phyloP scores from a whole-genome alignment of 2,329 filamentous ascomycete species.

The Clonostachys solani region DNA sequence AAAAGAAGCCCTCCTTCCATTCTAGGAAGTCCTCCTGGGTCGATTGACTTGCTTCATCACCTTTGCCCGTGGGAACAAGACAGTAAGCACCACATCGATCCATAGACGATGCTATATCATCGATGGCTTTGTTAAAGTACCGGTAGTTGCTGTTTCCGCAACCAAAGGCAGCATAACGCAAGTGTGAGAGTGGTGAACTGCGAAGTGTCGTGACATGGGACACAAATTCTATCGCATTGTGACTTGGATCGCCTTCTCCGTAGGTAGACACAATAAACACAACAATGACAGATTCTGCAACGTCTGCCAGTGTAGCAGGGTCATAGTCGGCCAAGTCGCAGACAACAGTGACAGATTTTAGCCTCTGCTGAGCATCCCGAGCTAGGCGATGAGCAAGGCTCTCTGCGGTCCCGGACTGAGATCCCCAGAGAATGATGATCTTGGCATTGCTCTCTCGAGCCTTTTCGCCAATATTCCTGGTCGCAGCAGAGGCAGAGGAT shows the following conservation, averaged over 20 bases:
- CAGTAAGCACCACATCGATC: background rate
- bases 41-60: background rate
- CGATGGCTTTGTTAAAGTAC: slow-evolving; percentile 90
- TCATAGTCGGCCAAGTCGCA: slow-evolving; percentile 3
- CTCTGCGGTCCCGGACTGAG: slow-evolving; percentile 92
- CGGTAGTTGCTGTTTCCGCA: slow-evolving; percentile 99
- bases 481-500: background rate
- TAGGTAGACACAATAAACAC: slow-evolving; percentile 71
- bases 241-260: slow-evolving; percentile 95
- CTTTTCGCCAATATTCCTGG: background rate
- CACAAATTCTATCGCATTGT: slow-evolving; percentile 95
- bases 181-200: slow-evolving; percentile 82
- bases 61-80: background rate
- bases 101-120: background rate
- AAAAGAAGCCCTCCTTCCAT: slow-evolving; percentile 1
- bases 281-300: background rate
- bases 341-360: slow-evolving; percentile 15
- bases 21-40: slow-evolving; percentile 2
- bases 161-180: slow-evolving; percentile 68
- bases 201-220: slow-evolving; percentile 54
- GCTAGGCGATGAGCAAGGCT: slow-evolving; percentile 84
- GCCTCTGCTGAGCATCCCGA: slow-evolving; percentile 80
- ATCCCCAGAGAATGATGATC: slow-evolving; percentile 58
- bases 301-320: background rate
- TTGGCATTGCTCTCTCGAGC: background rate